Evolutionary conservation across 1,139 yeast genomes (phyloP).

Genomic region (Tardiomyces blankii): DNA sequence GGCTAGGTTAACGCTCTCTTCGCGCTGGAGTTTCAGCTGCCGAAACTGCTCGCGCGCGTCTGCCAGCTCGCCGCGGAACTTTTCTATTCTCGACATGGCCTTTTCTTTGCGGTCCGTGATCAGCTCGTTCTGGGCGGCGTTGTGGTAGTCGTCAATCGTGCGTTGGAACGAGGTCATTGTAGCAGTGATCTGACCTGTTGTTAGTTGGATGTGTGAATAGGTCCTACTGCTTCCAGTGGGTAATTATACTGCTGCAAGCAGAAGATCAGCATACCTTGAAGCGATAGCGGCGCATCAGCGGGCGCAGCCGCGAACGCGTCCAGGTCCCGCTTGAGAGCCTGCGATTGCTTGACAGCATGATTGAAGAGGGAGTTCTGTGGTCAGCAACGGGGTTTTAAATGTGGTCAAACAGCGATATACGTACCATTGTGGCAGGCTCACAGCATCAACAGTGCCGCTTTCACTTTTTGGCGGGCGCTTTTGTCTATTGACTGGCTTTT

Average conservation of each 20-base stretch:
- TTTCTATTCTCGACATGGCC: conserved; percentile 50
- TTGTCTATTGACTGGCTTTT: too few species aligned
- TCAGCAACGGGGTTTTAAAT: not conserved
- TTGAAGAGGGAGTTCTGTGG: conserved; percentile 68
- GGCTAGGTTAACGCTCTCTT: conserved; percentile 36
- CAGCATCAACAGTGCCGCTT: too few species aligned
- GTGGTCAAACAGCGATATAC: too few species aligned
- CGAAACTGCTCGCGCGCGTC: conserved; percentile 51
- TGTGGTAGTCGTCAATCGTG: conserved; percentile 68
- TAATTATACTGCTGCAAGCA: not conserved
- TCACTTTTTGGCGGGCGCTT: too few species aligned
- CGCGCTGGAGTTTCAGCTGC: conserved; percentile 52
- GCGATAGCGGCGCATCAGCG: conserved; percentile 57
- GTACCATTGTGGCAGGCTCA: too few species aligned
- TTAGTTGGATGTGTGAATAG: conserved; percentile 16
- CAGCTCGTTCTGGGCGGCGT: conserved; percentile 49
- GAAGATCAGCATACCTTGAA: conserved; percentile 34
- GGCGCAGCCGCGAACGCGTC: conserved; percentile 55
- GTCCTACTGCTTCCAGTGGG: conserved; percentile 22
- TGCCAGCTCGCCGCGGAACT: conserved; percentile 48
- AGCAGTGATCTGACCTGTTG: conserved; percentile 58
- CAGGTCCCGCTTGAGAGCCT: conserved; percentile 57
- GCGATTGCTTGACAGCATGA: conserved; percentile 82
- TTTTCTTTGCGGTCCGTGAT: conserved; percentile 48
- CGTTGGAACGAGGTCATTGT: conserved; percentile 64